Conservation (phyloP, 371 early-diverging fungal genomes). For the Chytridium lagenaria region DNA sequence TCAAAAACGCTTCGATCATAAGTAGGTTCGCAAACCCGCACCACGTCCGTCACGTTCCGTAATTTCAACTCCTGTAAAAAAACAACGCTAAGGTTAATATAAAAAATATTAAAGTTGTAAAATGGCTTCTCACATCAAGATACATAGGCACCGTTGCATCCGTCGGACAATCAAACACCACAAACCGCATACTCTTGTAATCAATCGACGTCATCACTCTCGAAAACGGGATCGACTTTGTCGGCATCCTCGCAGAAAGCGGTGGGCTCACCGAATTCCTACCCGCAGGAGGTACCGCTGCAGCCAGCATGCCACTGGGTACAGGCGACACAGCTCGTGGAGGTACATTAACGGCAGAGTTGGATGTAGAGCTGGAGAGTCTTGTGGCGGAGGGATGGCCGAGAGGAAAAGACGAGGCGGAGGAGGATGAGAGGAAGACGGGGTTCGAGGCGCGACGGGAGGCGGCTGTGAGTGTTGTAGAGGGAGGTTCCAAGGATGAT, state of each 20-base stretch:
- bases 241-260: constrained; percentile 16
- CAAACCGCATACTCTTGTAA: constrained; percentile 43
- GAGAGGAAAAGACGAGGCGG: too few species aligned
- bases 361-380: too few species aligned
- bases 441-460: neutral
- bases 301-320: too few species aligned
- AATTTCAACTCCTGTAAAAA: constrained; percentile 38
- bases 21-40: constrained; percentile 53
- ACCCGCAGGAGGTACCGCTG: too few species aligned
- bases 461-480: neutral
- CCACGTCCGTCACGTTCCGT: constrained; percentile 51
- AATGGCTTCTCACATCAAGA: constrained; percentile 26
- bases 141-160: constrained; percentile 35
- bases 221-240: constrained; percentile 37
- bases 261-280: neutral
- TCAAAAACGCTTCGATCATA: constrained; percentile 31
- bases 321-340: too few species aligned
- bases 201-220: constrained; percentile 46
- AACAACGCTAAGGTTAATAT: constrained; percentile 9
- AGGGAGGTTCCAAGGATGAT: neutral
- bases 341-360: too few species aligned
- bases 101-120: neutral
- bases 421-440: neutral
- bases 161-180: constrained; percentile 54
- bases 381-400: too few species aligned